Conservation (phyloP, 2,329 filamentous ascomycete genomes). For the Alternaria solani region DNA sequence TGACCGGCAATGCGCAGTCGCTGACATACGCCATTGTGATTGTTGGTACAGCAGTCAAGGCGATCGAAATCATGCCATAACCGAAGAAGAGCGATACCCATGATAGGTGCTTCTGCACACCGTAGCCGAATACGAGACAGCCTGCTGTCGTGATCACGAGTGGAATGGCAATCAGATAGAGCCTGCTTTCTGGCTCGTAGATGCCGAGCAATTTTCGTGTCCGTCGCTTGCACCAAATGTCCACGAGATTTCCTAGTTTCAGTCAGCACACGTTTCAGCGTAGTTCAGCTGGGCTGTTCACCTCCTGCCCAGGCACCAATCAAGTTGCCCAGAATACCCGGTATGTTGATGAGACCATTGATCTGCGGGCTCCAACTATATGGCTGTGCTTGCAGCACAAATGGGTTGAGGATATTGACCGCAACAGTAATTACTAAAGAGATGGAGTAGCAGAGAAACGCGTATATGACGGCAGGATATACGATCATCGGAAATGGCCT, state of each 20-base stretch:
- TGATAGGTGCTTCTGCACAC: conserved; percentile 51
- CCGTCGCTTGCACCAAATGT: conserved; percentile 54
- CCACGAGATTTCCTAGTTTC: conserved; percentile 52
- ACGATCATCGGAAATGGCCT: conserved; percentile 49
- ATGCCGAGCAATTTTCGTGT: conserved; percentile 54
- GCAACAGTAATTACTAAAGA: conserved; percentile 50
- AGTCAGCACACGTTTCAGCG: not conserved
- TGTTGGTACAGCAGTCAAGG: conserved; percentile 48
- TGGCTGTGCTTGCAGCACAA: conserved; percentile 52
- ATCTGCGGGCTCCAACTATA: conserved; percentile 49
- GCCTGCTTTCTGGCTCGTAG: conserved; percentile 57
- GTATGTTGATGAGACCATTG: conserved; percentile 53
- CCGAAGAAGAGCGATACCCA: conserved; percentile 58
- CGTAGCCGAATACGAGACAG: conserved; percentile 57
- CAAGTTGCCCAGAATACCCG: conserved; percentile 55
- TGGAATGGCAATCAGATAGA: conserved; percentile 54
- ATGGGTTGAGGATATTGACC: conserved; percentile 52
- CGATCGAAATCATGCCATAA: conserved; percentile 57
- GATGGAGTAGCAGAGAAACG: conserved; percentile 51
- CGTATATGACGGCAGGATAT: conserved; percentile 50
- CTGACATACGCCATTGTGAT: conserved; percentile 57
- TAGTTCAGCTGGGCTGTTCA: conserved; percentile 1
- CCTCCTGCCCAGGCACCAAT: conserved; percentile 53
- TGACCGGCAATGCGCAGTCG: conserved; percentile 50
- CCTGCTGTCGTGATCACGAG: conserved; percentile 54